phyloP scores from a whole-genome alignment of 2,329 filamentous ascomycete species.

The Colletotrichum tropicale region DNA sequence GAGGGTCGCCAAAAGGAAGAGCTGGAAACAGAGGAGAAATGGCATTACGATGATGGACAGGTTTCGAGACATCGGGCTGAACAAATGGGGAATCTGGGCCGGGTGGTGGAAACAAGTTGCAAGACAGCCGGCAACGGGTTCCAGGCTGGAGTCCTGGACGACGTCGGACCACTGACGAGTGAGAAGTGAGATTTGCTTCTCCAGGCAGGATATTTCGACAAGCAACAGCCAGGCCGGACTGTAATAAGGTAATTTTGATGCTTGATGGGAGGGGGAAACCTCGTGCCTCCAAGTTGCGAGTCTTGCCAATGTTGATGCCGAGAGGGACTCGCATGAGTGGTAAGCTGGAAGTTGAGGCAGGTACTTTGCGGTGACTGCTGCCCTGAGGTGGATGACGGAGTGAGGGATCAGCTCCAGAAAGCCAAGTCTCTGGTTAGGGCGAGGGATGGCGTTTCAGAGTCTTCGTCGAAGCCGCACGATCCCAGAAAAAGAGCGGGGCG shows the following conservation, averaged over 20 bases:
- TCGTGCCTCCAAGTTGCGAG: neutral
- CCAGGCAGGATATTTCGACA: neutral
- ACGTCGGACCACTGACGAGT: neutral
- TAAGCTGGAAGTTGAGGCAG: neutral
- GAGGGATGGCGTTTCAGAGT: conserved; percentile 19
- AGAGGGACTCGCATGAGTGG: neutral
- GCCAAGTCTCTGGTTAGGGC: conserved; percentile 2
- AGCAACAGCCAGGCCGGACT: neutral
- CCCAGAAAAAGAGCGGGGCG: conserved; percentile 6
- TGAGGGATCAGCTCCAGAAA: conserved; percentile 6
- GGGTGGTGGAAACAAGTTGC: neutral
- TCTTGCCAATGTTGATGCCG: neutral
- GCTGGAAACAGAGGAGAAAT: neutral
- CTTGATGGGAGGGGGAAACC: neutral
- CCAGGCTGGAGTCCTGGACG: neutral
- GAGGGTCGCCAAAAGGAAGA: neutral
- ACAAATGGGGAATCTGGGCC: conserved; percentile 6
- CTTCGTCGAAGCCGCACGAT: conserved; percentile 15
- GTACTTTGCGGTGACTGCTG: neutral
- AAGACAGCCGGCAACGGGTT: neutral
- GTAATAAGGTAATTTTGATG: neutral
- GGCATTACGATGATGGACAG: neutral
- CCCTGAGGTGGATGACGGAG: neutral
- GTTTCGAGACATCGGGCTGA: conserved; percentile 7
- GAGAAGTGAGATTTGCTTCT: neutral